These are phyloP conservation scores for Zygoascus sp. DNA, from an alignment of 1,139 yeast species.

Conservation along the genomic window DNA sequence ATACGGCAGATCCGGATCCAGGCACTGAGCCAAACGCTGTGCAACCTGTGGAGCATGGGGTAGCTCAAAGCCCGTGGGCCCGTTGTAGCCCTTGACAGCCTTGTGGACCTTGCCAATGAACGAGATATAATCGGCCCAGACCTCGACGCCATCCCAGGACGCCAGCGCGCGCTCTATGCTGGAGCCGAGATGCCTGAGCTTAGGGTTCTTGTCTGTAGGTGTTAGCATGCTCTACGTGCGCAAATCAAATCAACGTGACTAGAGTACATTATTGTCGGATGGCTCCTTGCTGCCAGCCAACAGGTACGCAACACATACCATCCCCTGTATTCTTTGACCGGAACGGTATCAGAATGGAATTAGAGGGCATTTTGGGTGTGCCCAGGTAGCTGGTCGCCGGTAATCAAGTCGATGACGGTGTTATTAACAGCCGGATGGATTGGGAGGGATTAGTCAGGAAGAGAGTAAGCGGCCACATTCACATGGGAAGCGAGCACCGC, in stretches of 20 bases:
- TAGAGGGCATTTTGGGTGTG: conserved; percentile 6
- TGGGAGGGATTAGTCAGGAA: background rate
- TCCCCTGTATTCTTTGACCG: conserved; percentile 5
- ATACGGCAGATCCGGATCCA: conserved; percentile 77
- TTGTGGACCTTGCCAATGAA: conserved; percentile 75
- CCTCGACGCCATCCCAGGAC: conserved; percentile 79
- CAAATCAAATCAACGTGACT: background rate
- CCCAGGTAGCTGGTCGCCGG: background rate
- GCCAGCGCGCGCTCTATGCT: conserved; percentile 69
- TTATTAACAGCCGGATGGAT: background rate
- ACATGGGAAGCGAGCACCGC: no score
- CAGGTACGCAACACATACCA: no score
- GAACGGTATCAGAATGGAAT: conserved; percentile 7
- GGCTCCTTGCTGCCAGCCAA: conserved; percentile 16
- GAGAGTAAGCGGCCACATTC: no score
- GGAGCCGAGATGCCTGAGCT: conserved; percentile 62
- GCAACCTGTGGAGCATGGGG: conserved; percentile 46
- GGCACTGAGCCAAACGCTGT: conserved; percentile 49
- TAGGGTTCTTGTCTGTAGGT: conserved; percentile 37
- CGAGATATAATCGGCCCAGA: conserved; percentile 98
- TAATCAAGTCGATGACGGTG: conserved; percentile 4
- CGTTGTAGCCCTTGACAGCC: conserved; percentile 45
- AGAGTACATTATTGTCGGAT: background rate
- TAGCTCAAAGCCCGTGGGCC: conserved; percentile 11
- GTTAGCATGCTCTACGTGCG: no score